A percentile compares a stretch with the other conserved stretches of the same genome.
Conservation (phyloP, 129 eudicot species). For the Saussurea involucrata region DNA sequence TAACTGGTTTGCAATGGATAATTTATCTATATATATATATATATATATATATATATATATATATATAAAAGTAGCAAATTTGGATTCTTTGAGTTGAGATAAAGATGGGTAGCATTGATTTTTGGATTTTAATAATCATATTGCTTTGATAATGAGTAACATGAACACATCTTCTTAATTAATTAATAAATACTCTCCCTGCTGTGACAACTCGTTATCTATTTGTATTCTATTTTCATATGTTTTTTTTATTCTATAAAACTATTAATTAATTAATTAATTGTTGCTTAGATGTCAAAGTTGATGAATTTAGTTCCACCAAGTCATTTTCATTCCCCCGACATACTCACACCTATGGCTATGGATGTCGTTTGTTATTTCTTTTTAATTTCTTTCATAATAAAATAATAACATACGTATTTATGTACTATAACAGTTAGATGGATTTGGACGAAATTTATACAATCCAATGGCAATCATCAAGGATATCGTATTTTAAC, state of each 20-base stretch:
- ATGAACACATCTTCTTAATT: background rate
- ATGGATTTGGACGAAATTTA: background rate
- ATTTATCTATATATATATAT: too few relatives aligned
- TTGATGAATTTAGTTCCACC: conserved; percentile 18
- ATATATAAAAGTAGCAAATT: background rate
- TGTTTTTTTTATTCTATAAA: background rate
- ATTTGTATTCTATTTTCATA: background rate
- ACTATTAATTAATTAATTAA: background rate
- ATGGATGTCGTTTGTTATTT: background rate
- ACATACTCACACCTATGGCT: conserved; percentile 5
- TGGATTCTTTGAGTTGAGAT: conserved; percentile 4
- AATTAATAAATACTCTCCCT: background rate
- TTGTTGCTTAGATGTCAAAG: conserved; percentile 20
- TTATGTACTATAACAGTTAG: background rate
- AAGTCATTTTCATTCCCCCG: conserved; percentile 13
- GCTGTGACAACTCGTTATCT: background rate
- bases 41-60: too few relatives aligned
- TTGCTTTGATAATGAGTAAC: background rate
- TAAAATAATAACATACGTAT: background rate
- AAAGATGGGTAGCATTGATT: background rate
- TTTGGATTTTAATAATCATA: conserved; percentile 7
- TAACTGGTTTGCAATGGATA: too few relatives aligned
- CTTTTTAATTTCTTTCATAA: background rate
- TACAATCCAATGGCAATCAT: background rate
- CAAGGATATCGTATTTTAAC: background rate